Percentiles rank a stretch among this genome's conserved stretches.
These are phyloP conservation scores for Beauveria rudraprayagi DNA, from an alignment of 2,329 filamentous ascomycete genomes.

Conservation along the genomic window DNA sequence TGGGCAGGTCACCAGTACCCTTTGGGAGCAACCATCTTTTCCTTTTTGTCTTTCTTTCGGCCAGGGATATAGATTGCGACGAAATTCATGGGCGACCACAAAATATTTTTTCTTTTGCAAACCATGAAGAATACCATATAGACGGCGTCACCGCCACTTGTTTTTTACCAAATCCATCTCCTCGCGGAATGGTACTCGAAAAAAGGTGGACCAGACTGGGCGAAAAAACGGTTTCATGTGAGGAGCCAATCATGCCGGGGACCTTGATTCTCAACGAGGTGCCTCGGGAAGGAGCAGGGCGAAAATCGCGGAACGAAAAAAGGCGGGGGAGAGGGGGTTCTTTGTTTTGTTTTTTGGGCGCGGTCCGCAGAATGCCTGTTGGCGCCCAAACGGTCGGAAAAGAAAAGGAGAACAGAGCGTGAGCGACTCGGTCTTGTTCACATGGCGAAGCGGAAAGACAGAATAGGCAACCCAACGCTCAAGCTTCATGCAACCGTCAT, in stretches of 20 bases:
- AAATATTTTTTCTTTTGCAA: not conserved
- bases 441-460: constrained; percentile 1
- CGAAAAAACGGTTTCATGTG: not conserved
- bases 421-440: not conserved
- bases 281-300: too few species aligned
- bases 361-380: not conserved
- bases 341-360: not conserved
- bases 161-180: constrained; percentile 9
- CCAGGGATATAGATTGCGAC: constrained; percentile 3
- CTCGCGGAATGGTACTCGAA: constrained; percentile 11
- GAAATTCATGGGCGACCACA: constrained; percentile 1
- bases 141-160: constrained; percentile 12
- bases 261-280: not conserved
- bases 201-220: constrained; percentile 4
- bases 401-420: not conserved
- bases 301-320: not conserved
- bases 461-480: not conserved
- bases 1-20: constrained; percentile 1
- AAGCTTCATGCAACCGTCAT: constrained; percentile 5
- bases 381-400: not conserved
- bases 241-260: not conserved
- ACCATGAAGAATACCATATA: constrained; percentile 6
- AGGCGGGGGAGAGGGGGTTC: not conserved
- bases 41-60: not conserved
- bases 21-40: not conserved